Base-by-base conservation (phyloP, 192 early-diverging fungal genomes). In the Backusella tarrabulga region DNA sequence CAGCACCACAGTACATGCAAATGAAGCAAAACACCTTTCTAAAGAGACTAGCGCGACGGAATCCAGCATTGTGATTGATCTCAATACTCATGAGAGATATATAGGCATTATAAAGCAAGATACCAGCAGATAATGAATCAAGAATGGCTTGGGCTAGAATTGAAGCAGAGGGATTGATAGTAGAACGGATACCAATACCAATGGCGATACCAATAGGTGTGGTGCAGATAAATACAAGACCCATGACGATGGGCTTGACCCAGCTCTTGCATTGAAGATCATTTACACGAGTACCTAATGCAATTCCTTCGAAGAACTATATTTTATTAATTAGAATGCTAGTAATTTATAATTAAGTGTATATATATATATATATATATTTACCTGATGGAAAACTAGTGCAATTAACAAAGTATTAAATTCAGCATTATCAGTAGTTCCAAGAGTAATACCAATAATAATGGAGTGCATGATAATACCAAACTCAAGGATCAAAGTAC, bases 171-270 rank as follows among this genome's bases (percentile, higher is more conserved):
- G 86, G 83, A 63, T 90, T 88, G 85, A 91, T 94, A 34, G 87
- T 86, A 42, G 87, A 84, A 70, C 87, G 87, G 19, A 96, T 79
- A 19, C 89, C 91, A 71, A 95, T 91, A 69, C 95, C 95, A 68
- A 96, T 91, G 17, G 86, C 85, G 52, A 93, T 85, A 72, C 95
- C 95, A 11, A 95, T 35, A 9, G 95, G 95, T 11, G 94, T 95
- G n/a, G 90, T 91, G 6, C 95, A 70, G 32, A 89, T 86, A 78
- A 91, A 95, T 15, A 84, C 34, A 9, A 83, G 34, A 17, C 88
- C 87, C 76, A 88, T 89, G 11, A 87, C 8, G 0, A 87, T 12
- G 3, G 90, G 84, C 36, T 81, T 56, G 21, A 46, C 66, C 36
- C 75, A 79, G 11, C 68, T 71, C 7, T 26, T 29, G 46, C 77